Conservation (phyloP, 139 green algal genomes). For the Chlamydomonas sphaeroides region DNA sequence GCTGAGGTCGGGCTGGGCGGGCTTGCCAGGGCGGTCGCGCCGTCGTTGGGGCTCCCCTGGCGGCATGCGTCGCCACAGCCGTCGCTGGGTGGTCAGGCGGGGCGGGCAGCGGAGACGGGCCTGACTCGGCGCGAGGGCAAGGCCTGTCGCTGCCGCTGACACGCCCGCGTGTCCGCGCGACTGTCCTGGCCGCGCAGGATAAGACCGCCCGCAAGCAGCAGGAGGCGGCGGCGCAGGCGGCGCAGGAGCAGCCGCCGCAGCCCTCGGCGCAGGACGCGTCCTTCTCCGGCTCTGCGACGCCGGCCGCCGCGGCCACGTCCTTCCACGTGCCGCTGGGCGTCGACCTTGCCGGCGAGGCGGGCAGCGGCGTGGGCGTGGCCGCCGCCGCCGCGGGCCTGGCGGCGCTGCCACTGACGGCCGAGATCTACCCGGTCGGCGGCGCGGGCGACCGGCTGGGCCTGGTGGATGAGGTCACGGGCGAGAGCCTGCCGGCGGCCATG, state of each 20-base stretch:
- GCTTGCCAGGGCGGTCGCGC: too few relatives aligned
- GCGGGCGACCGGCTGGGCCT: conserved; percentile 94
- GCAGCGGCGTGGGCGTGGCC: conserved; percentile 44
- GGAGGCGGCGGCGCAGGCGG: neutral
- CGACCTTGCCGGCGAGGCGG: conserved; percentile 70
- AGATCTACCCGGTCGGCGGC: conserved; percentile 96
- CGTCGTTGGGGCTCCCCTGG: too few relatives aligned
- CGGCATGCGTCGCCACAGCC: too few relatives aligned
- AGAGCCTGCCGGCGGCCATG: conserved; percentile 92
- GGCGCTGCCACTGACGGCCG: conserved; percentile 85
- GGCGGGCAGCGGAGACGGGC: too few relatives aligned
- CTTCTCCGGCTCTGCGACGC: too few relatives aligned
- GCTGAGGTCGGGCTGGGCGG: too few relatives aligned
- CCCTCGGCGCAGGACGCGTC: neutral
- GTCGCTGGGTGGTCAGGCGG: too few relatives aligned
- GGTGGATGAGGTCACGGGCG: conserved; percentile 83
- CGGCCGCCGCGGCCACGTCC: neutral
- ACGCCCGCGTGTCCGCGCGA: too few relatives aligned
- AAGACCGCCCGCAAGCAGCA: conserved; percentile 8
- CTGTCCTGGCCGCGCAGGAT: conserved; percentile 26
- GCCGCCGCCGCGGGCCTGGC: conserved; percentile 69
- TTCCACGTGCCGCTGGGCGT: conserved; percentile 76
- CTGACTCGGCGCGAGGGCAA: too few relatives aligned
- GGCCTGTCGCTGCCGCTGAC: too few relatives aligned
- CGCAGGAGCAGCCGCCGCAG: neutral